Evolutionary conservation across 2,329 filamentous ascomycete species (phyloP), one percentile per base, ranked within the genome.

Genomic region (Talaromyces albobiverticillius): DNA sequence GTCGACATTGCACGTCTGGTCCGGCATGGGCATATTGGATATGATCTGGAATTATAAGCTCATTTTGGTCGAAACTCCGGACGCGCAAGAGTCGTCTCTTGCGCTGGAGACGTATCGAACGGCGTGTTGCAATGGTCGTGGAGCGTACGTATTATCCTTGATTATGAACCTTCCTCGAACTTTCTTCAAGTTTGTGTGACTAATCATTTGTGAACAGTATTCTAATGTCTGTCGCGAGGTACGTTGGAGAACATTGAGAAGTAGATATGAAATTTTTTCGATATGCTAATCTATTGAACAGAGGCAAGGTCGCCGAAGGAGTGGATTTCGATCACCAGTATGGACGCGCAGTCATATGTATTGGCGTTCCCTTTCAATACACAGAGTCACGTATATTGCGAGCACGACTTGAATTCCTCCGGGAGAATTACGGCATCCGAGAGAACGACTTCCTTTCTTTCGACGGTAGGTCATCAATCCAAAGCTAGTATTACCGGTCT

Each of bases 251-350:
- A 13, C 5, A 36, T 36, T 40, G 20, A 38, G 7, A 41, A 6
- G 14, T 14, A 26, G n/a, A 22, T n/a, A n/a, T n/a, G n/a, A n/a
- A n/a, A n/a, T n/a, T 22, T 4, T 22, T 40, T 20, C 36, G 9
- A 40, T 7, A n/a, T 48, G 41, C 53, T 55, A 46, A 55, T 11
- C 26, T 22, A 22, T n/a, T 29, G n/a, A 34, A 23, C 18, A 55
- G 94, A 71, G 94, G 94, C 29, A 99, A 99, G 70, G 95, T 99
- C 8, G 94, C 89, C 0, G 94, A 99, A 71, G 95, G 95, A 46
- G 97, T 99, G 62, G 94, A 99, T 83, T 99, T 99, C 65, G 94
- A 99, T 71, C 94, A 99, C 67, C 94, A 99, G 66, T 99, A 96
- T 70, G 94, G 94, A 36, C 88, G 94, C 53, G 94, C 93, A 11